A percentile compares a stretch with the other conserved stretches of the same genome.
phyloP scores from a whole-genome alignment of 768 basidiomycete species.

The Suillus decipiens region DNA sequence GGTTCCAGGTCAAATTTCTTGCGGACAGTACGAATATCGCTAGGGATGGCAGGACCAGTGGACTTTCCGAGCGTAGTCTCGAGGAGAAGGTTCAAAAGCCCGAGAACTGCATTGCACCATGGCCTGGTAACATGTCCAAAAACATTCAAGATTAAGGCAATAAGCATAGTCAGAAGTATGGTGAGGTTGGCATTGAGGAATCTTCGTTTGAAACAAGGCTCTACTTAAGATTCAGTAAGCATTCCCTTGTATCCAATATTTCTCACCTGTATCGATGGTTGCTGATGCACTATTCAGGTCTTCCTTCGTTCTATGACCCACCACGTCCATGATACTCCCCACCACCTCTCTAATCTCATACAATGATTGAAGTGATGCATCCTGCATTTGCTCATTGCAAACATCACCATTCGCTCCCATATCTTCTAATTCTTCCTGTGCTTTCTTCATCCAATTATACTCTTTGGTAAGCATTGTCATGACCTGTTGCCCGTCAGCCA shows the following conservation, averaged over 20 bases:
- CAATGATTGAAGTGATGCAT: neutral
- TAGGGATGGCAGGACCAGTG: slow-evolving; percentile 3
- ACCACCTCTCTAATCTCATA: neutral
- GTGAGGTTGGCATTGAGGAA: slow-evolving; percentile 10
- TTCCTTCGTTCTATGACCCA: slow-evolving; percentile 1
- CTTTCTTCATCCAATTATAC: neutral
- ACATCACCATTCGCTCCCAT: neutral
- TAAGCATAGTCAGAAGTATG: slow-evolving; percentile 8
- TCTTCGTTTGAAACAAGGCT: neutral
- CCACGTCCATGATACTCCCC: neutral
- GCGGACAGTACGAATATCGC: slow-evolving; percentile 12
- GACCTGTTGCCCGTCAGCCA: neutral
- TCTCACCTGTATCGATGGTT: slow-evolving; percentile 5
- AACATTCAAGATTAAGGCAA: neutral
- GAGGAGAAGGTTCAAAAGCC: slow-evolving; percentile 10
- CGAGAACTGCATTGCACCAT: slow-evolving; percentile 12
- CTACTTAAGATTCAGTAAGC: neutral
- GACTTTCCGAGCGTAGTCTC: neutral
- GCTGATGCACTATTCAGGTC: slow-evolving; percentile 2
- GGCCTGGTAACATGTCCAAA: slow-evolving; percentile 10
- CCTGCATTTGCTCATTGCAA: neutral
- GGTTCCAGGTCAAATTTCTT: slow-evolving; percentile 19
- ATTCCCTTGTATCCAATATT: neutral
- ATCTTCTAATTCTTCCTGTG: neutral
- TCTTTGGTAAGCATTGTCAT: neutral